These are phyloP conservation scores for Camellia lanceoleosa DNA, from an alignment of 148 eudicot species.

Conservation along the genomic window DNA sequence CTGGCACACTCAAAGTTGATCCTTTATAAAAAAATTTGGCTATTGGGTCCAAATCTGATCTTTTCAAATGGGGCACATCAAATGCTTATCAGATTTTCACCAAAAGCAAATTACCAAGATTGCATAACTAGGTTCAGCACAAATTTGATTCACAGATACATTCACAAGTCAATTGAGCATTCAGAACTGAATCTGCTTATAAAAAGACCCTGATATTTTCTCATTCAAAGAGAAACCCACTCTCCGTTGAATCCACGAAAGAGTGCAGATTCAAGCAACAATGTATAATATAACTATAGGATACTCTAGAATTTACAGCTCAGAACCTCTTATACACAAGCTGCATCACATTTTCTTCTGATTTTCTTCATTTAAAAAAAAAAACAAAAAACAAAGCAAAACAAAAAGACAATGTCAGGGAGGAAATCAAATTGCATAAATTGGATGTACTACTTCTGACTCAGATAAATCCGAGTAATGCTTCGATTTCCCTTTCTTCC, in stretches of 20 bases:
- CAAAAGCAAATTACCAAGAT: background rate
- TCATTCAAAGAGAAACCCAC: background rate
- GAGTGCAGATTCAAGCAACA: background rate
- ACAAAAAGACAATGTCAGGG: background rate
- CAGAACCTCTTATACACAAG: conserved; percentile 8
- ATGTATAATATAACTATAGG: background rate
- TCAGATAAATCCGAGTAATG: conserved; percentile 45
- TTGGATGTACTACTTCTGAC: conserved; percentile 50
- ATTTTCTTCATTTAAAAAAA: background rate
- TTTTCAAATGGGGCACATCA: background rate
- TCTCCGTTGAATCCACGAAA: background rate
- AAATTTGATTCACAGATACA: background rate
- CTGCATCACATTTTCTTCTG: background rate
- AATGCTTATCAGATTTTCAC: background rate
- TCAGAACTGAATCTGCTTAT: background rate
- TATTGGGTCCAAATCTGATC: background rate
- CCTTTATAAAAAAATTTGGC: no score
- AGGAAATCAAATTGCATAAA: conserved; percentile 54
- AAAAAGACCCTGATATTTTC: background rate
- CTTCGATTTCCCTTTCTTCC: conserved; percentile 45
- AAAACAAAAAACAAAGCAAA: background rate
- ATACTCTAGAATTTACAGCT: background rate
- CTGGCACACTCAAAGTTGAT: background rate
- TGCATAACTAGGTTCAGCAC: background rate
- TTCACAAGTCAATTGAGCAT: background rate